Base-by-base conservation (phyloP, 257 asterid genomes). In the Lantana camara region DNA sequence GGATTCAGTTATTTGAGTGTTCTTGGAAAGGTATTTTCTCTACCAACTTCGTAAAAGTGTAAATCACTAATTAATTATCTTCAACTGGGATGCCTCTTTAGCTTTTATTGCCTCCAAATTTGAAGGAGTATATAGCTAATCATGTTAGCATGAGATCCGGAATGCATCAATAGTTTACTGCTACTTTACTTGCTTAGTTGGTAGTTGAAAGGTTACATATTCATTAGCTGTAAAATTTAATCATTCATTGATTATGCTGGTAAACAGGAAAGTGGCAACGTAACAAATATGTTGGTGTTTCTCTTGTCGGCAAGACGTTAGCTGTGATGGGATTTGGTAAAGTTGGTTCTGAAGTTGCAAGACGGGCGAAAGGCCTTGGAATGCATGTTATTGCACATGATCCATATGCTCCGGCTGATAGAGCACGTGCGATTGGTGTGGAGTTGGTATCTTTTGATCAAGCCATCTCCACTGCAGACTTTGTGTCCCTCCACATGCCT, bases 261-360 rank as follows among this genome's bases (percentile, higher is more conserved):
- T 60, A 64, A 61, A 29, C 79, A 93, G 99, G 99, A 56, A 77
- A 88, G 76, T 93, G 99, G 99, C 82, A 74, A 55, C 89, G 87
- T 7, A 75, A 8, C 24, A 78, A 78, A 47, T 82, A 82, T 24
- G 87, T 82, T 52, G 87, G 87, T 27, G 97, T 93, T 53, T 93
- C 99, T 27, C 72, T 93, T 57, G 97, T 90, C 35, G 97, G 99
- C 69, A 93, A 93, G 80, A 93, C 99, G 21, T 13, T 93, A 71
- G 96, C 96, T 5, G 81, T 93, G 37, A 82, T 93, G 99, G 99
- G 99, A 47, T 93, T 93, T 32, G 97, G 99, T 23, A 93, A 93
- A 67, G 99, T 93, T 60, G 87, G 87, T 47, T 78, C 87, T 3
- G 87, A 82, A 69, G 87, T 82, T 58, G 87, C 87, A 4, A 78